phyloP scores from a whole-genome alignment of 2,329 filamentous ascomycete genomes.

The Lachnellula subtilissima region DNA sequence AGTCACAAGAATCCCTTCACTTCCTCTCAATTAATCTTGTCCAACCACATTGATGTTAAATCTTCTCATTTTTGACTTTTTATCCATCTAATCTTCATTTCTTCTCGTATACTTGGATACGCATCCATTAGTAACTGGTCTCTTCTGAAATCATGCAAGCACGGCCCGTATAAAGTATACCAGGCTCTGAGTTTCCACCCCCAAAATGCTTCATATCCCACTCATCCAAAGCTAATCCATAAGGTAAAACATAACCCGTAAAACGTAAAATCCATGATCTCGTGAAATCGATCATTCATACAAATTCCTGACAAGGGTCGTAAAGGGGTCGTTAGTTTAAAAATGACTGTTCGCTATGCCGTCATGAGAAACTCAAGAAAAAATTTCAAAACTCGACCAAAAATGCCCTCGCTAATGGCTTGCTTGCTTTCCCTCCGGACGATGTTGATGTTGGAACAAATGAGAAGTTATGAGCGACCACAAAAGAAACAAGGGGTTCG shows the following conservation, averaged over 20 bases:
- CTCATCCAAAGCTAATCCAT: constrained; percentile 10
- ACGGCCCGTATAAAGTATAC: constrained; percentile 1
- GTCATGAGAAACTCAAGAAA: constrained; percentile 9
- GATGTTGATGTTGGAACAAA: constrained; percentile 12
- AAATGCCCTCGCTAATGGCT: constrained; percentile 21
- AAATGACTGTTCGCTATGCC: constrained; percentile 28
- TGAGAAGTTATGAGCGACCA: constrained; percentile 16
- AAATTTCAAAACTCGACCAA: constrained; percentile 6
- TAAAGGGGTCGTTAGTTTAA: constrained; percentile 27
- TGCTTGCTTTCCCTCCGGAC: constrained; percentile 2
- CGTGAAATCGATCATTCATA: constrained; percentile 27
- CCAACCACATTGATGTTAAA: background rate
- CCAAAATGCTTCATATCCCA: constrained; percentile 13
- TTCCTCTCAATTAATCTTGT: no score
- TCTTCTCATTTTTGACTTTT: constrained; percentile 15
- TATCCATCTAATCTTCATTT: constrained; percentile 17
- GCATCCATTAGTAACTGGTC: background rate
- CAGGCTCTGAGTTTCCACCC: constrained; percentile 13
- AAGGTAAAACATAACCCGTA: constrained; percentile 22
- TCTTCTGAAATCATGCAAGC: constrained; percentile 12
- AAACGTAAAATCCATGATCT: constrained; percentile 27
- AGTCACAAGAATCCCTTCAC: no score
- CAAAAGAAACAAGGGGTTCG: constrained; percentile 22
- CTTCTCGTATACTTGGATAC: constrained; percentile 14
- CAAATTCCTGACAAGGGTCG: constrained; percentile 21